A percentile compares a stretch with the other conserved stretches of the same genome.
Evolutionary conservation across 768 basidiomycete genomes (phyloP).

Genomic region (Termitomyces sp.): DNA sequence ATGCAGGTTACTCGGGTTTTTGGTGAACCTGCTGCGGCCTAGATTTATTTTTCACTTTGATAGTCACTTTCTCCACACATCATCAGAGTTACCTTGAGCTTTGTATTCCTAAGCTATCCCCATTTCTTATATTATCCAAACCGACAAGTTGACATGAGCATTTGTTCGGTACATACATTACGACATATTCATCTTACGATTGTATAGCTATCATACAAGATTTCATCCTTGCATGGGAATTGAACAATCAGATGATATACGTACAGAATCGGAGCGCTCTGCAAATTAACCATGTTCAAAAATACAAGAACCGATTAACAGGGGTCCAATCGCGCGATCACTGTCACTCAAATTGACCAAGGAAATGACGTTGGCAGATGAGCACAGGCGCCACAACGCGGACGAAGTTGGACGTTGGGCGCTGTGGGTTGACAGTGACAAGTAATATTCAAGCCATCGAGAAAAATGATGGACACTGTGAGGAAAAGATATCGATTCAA

Average conservation of each 20-base stretch:
- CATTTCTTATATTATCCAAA: not conserved
- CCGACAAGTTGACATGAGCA: not conserved
- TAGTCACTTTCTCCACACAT: not conserved
- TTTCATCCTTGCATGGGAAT: not conserved
- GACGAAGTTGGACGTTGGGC: not conserved
- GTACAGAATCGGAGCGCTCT: too few relatives aligned
- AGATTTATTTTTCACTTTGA: not conserved
- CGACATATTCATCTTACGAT: not conserved
- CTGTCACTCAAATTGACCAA: too few relatives aligned
- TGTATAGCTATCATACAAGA: not conserved
- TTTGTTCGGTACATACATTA: not conserved
- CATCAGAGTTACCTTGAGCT: not conserved
- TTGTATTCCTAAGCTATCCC: not conserved
- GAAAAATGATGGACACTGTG: not conserved
- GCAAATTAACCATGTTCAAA: not conserved
- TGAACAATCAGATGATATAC: too few relatives aligned
- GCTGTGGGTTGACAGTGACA: not conserved
- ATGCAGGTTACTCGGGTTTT: conserved; percentile 1
- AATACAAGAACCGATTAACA: not conserved
- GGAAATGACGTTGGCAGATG: not conserved
- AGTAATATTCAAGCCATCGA: not conserved
- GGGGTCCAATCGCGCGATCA: not conserved
- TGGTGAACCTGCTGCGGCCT: not conserved
- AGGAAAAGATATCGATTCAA: conserved; percentile 7
- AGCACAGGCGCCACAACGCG: not conserved